A percentile compares a stretch with the other conserved stretches of the same genome.
Evolutionary conservation across 2,329 filamentous ascomycete species (phyloP).

Genomic region (Epichloe elymi): DNA sequence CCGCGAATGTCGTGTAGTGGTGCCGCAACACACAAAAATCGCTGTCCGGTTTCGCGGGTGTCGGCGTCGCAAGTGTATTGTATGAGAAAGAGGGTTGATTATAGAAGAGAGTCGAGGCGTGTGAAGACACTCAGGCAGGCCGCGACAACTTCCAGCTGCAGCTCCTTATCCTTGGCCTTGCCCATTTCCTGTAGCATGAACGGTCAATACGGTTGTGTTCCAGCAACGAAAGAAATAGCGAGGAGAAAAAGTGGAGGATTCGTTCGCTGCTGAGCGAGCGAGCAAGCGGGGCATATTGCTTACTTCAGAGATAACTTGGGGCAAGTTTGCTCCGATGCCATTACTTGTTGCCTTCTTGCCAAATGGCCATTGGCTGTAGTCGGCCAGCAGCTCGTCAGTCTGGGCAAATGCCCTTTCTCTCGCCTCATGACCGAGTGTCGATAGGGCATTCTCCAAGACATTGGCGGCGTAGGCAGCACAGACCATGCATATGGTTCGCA

Average conservation of each 20-base stretch:
- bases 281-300: conserved; percentile 7
- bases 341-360: conserved; percentile 65
- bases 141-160: conserved; percentile 93
- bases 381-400: conserved; percentile 87
- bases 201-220: conserved; percentile 9
- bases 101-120: conserved; percentile 88
- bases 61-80: neutral
- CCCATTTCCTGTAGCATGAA: conserved; percentile 51
- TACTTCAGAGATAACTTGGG: conserved; percentile 69
- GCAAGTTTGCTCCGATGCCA: conserved; percentile 84
- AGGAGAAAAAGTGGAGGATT: neutral
- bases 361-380: conserved; percentile 98
- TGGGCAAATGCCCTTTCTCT: conserved; percentile 91
- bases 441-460: conserved; percentile 93
- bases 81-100: conserved; percentile 15
- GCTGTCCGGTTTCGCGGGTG: neutral
- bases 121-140: conserved; percentile 97
- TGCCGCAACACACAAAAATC: neutral
- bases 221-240: neutral
- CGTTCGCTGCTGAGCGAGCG: neutral
- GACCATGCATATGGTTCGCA: conserved; percentile 88
- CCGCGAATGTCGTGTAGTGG: neutral
- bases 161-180: conserved; percentile 79
- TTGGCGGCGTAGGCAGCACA: conserved; percentile 97
- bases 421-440: conserved; percentile 84